phyloP scores from a whole-genome alignment of 1,139 yeast genomes.

The Pneumocystis oryctolagi region DNA sequence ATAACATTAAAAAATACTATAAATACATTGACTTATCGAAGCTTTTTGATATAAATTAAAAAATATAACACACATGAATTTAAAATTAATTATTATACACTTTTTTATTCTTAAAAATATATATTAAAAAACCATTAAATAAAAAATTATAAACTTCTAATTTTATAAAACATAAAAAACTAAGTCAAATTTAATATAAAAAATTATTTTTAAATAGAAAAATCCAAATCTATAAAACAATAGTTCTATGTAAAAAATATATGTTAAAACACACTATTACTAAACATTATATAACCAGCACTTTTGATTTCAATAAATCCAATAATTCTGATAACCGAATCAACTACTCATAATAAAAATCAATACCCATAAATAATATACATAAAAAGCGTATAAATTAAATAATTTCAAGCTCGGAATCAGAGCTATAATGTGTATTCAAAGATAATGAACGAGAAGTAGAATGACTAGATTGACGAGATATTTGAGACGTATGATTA shows the following conservation, averaged over 20 bases:
- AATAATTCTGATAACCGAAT: background rate
- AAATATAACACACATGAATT: too few relatives aligned
- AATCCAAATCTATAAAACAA: background rate
- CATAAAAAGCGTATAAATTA: background rate
- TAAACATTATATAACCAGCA: too few relatives aligned
- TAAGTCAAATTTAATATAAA: background rate
- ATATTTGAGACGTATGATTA: background rate
- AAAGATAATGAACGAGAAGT: background rate
- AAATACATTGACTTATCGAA: too few relatives aligned
- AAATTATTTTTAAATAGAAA: background rate
- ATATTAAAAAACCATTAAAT: too few relatives aligned
- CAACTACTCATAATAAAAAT: background rate
- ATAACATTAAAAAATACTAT: too few relatives aligned
- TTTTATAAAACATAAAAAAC: background rate
- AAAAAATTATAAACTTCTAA: background rate
- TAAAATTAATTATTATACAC: too few relatives aligned
- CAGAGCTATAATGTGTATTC: background rate
- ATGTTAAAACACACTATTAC: too few relatives aligned
- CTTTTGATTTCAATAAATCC: background rate
- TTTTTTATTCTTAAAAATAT: too few relatives aligned
- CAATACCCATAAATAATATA: background rate
- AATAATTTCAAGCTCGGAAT: background rate
- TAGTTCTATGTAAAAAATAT: background rate
- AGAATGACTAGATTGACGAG: background rate
- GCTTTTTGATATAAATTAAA: too few relatives aligned